Conservation (phyloP, 495 filamentous ascomycete species). For the Glonium stellatum region DNA sequence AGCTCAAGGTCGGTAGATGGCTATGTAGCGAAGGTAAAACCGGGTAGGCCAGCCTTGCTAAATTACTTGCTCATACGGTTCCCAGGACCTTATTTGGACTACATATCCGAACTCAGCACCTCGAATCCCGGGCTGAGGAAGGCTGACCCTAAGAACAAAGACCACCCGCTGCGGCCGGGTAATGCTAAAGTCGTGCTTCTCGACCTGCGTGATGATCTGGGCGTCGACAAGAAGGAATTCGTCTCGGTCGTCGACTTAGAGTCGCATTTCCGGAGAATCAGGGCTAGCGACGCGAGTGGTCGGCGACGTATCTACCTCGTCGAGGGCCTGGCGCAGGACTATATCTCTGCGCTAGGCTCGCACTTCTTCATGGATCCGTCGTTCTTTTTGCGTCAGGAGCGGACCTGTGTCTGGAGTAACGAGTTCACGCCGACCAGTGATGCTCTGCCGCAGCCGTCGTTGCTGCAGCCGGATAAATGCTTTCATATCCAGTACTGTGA, state of each 20-base stretch:
- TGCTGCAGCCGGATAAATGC: constrained; percentile 14
- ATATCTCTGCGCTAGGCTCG: constrained; percentile 15
- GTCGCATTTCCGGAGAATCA: neutral
- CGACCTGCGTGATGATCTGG: neutral
- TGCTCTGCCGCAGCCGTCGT: constrained; percentile 19
- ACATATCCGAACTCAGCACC: neutral
- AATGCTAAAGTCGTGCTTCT: neutral
- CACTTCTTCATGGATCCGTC: constrained; percentile 27
- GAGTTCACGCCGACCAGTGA: constrained; percentile 26
- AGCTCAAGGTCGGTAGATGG: neutral
- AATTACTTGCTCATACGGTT: neutral
- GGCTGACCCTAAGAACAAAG: constrained; percentile 1
- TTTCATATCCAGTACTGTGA: constrained; percentile 26
- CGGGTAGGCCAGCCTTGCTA: neutral
- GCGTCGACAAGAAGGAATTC: neutral
- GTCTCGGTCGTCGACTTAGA: neutral
- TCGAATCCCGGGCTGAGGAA: neutral
- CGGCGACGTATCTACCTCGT: constrained; percentile 20
- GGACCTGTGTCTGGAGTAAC: constrained; percentile 24
- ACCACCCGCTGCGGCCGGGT: neutral
- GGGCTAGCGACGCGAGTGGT: neutral
- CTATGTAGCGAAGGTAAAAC: neutral
- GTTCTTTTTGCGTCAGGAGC: constrained; percentile 24
- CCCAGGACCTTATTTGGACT: neutral
- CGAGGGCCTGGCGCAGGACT: constrained; percentile 25